Evolutionary conservation across 2,329 filamentous ascomycete genomes (phyloP).

Genomic region (Pseudocercospora musae): DNA sequence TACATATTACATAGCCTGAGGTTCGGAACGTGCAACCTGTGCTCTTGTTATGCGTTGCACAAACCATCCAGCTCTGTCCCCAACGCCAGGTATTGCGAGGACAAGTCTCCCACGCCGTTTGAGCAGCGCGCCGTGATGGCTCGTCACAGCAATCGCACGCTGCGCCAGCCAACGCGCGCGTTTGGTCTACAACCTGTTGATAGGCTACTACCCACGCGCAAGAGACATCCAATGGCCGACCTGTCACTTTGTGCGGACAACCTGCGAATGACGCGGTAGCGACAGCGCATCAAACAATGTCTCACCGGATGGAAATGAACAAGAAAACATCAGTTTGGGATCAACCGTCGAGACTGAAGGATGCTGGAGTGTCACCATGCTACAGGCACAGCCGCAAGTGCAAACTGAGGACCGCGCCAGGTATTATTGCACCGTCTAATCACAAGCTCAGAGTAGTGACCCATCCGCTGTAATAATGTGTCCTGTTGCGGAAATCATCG

Average conservation of each 20-base stretch:
- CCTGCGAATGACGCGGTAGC: slow-evolving; percentile 2
- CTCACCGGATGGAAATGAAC: slow-evolving; percentile 1
- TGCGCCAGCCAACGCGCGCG: slow-evolving; percentile 9
- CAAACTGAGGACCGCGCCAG: slow-evolving; percentile 4
- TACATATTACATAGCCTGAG: neutral
- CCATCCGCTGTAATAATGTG: slow-evolving; percentile 5
- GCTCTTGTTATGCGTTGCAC: too few species aligned
- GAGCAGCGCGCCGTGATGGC: neutral
- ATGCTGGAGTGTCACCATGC: slow-evolving; percentile 16
- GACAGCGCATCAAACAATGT: slow-evolving; percentile 11
- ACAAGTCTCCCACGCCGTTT: neutral
- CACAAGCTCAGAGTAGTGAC: slow-evolving; percentile 4
- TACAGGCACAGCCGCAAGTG: slow-evolving; percentile 19
- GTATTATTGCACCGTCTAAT: slow-evolving; percentile 13
- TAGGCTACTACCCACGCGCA: slow-evolving; percentile 5
- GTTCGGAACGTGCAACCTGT: neutral
- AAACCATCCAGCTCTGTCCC: too few species aligned
- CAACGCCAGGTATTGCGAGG: neutral
- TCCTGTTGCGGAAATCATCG: neutral
- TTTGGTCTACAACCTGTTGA: neutral
- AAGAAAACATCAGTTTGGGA: slow-evolving; percentile 1
- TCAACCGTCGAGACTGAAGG: slow-evolving; percentile 2
- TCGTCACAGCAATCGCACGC: neutral
- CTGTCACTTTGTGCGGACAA: slow-evolving; percentile 1
- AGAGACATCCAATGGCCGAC: slow-evolving; percentile 1